Evolutionary conservation across 805 yeast genomes (phyloP), one percentile per base, ranked within the genome.

Genomic region (Saturnispora sanitii): DNA sequence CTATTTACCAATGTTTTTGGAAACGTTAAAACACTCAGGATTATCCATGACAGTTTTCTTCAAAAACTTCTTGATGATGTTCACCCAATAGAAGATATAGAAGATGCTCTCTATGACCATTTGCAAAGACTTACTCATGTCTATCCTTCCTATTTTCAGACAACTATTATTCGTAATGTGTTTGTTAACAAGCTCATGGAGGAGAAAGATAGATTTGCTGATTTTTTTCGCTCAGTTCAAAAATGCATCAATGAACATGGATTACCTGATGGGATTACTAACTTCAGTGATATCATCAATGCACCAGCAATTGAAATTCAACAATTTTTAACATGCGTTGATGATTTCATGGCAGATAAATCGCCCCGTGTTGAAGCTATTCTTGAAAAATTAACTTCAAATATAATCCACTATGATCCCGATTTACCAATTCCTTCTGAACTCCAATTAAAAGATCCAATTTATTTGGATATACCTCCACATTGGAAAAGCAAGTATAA

Each of bases 91-190:
- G 48, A 40, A 12, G 38, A 47, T 32, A 30, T 35, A 12, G 49
- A 45, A 35, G 44, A 45, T 6, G 23, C 45, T 7, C 18, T 55
- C 4, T 37, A 43, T 15, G 55, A 51, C 25, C 44, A 52, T 38
- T 42, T 54, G 19, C 49, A 47, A 22, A 30, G 60, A 32, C 41
- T 53, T 1, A 31, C 44, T 3, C 55, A 54, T 38, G 51, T 52
- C 5, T 56, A 54, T 42, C 58, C 60, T 12, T 51, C 59, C 4
- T 54, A 48, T 41, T 22, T 54, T 4, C 37, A 41, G 1, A 32
- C 47, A 3, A 40, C 37, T 3, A 22, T 18, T 4, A 33, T 34
- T 18, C 41, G 55, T 30, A n/a, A 35, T 15, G 15, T 16, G 6
- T 40, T 26, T 19, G 23, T 30, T 13, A 25, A 34, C 15, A 22